Evolutionary conservation across 345 rosid genomes (phyloP), one percentile per base, ranked within the genome.

Genomic region (Moricandia arvensis): DNA sequence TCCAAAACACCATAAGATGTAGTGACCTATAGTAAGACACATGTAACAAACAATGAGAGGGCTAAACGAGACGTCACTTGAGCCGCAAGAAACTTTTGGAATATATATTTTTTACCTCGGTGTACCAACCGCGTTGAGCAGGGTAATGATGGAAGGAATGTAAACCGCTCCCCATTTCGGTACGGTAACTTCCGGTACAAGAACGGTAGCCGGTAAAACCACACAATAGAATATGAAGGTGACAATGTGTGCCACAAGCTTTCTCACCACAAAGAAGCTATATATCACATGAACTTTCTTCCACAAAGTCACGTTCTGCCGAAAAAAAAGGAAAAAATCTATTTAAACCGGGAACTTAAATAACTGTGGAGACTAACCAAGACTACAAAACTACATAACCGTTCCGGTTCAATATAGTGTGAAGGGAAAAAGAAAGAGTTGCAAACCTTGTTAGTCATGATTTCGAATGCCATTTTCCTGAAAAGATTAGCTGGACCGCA

Each of bases 401-500:
- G 5, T 55, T 55, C 18, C 27, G 58, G 57, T 18, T 70, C 4
- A 13, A 6, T 26, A 8, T 38, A 34, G 64, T 29, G 31, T 62
- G 34, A 31, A 21, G 15, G 29, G 47, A 60, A 17, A 12, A 27
- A 27, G 16, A 43, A 43, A 12, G 29, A 47, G 63, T 59, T 59
- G 3, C 17, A 35, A 27, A 86, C 98, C 89, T 90, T 86, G 79
- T 94, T 94, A 70, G 63, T 82, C 13, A 91, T 77, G 64, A 94
- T 91, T 81, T 94, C 99, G 72, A 80, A 66, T 16, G 84, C 73
- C 97, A 92, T 91, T 86, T 94, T 92, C 86, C 93, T 87, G 87
- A 88, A 94, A 37, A 94, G 97, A 61, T 94, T 94, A 30, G 99
- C 97, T 24, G 99, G 99, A 79, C 99, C 99, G 65, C 99, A 94